Evolutionary conservation across 495 filamentous ascomycete genomes (phyloP).

Genomic region (Neurospora hispaniola): DNA sequence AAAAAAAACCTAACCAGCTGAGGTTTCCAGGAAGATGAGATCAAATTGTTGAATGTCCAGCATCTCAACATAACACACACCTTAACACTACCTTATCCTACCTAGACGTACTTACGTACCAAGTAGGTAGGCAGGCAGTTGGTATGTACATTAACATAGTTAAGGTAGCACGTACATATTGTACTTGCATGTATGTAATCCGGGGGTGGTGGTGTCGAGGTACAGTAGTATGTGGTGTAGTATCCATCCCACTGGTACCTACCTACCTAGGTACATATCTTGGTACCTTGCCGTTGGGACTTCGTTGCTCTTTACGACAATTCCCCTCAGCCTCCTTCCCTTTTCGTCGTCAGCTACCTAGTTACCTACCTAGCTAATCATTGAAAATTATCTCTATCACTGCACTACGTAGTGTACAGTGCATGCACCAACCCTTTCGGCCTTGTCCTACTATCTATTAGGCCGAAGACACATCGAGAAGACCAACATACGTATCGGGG

Average conservation of each 20-base stretch:
- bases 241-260: neutral
- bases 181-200: neutral
- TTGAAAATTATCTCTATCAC: neutral
- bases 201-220: neutral
- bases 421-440: neutral
- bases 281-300: neutral
- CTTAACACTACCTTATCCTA: too few species aligned
- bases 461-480: too few species aligned
- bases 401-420: neutral
- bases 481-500: neutral
- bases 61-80: neutral
- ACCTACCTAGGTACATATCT: too few species aligned
- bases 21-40: neutral
- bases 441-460: neutral
- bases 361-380: neutral
- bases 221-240: neutral
- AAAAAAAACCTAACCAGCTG: neutral
- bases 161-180: neutral
- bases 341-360: neutral
- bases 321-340: neutral
- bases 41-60: neutral
- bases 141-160: too few species aligned
- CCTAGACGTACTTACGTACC: too few species aligned
- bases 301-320: neutral
- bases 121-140: too few species aligned